Base-by-base conservation (phyloP, 139 green algal species). In the Chara braunii region DNA sequence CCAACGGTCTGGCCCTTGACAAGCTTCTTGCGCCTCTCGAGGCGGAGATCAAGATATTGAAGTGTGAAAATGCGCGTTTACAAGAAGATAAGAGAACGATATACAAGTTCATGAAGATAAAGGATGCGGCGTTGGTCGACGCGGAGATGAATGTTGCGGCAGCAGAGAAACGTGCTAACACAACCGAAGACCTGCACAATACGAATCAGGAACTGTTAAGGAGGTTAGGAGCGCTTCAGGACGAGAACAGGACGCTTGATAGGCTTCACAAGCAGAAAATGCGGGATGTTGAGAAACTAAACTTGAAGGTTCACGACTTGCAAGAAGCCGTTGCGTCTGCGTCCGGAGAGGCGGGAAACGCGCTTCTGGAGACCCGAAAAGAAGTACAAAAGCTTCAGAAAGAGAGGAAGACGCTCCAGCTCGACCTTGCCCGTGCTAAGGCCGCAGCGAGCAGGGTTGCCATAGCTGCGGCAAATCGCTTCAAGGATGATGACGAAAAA, bases 401-500 rank as follows among this genome's bases (percentile, higher is more conserved):
- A 3, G 3, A 29, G 29, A 32, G 51, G 50, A 70, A 68, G 60
- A 68, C 53, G 12, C 23, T 36, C 9, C 18, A 72, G 30, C 40
- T 62, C 24, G 65, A 74, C 42, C 57, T 74, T 34, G 55, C 31
- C 9, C 65, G 65, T 12, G 55, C 55, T 2, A 74, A 70, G 35
- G 32, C 68, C 33, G 35, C 34, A 9, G 65, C 43, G 9, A 74
- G 24, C 55, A 33, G 65, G 18, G 65, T 74, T 24, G 65, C 65
- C 11, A 29, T 71, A 28, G 65, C 52, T n/a, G 54, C 59, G 22
- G 65, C 65, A 18, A 70, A 70, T 28, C 55, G 68, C 18, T 74
- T 54, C 55, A 74, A 74, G 57, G 65, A 74, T 22, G 55, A 74
- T n/a, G 68, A 37, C 24, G 65, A 74, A 54, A 74, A 74, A 30